phyloP scores from a whole-genome alignment of 306 rosid species.

The Vachellia pachyceras region DNA sequence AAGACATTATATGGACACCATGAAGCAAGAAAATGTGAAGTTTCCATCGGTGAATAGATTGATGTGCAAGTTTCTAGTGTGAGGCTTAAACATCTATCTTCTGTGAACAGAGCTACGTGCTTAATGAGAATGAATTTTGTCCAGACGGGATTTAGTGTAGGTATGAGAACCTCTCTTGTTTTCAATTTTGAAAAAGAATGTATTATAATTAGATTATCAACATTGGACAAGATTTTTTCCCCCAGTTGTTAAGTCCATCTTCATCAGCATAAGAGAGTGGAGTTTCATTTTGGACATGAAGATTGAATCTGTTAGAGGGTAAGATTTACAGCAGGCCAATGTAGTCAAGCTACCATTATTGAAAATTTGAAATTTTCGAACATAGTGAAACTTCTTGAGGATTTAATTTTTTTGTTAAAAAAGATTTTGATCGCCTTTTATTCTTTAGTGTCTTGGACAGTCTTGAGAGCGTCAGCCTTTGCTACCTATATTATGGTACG shows the following conservation, averaged over 20 bases:
- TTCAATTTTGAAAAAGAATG: neutral
- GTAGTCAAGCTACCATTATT: constrained; percentile 1
- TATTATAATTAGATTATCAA: neutral
- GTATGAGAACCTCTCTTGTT: neutral
- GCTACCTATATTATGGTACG: neutral
- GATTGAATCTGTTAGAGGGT: neutral
- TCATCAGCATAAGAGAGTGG: neutral
- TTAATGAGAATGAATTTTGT: neutral
- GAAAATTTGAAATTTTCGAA: neutral
- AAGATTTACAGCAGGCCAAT: constrained; percentile 16
- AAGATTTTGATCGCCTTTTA: constrained; percentile 3
- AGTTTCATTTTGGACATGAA: neutral
- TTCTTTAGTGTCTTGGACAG: too few species aligned
- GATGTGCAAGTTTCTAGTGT: neutral
- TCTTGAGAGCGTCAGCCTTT: neutral
- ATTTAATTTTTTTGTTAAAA: neutral
- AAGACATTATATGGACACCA: neutral
- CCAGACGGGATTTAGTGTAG: neutral
- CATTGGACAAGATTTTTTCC: neutral
- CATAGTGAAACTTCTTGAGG: neutral
- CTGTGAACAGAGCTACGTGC: neutral
- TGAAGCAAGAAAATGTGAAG: neutral
- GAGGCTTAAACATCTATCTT: neutral
- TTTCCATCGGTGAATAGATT: neutral
- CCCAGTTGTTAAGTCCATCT: neutral